phyloP scores from a whole-genome alignment of 164 flowering plant genomes.

The Magnolia sinica region DNA sequence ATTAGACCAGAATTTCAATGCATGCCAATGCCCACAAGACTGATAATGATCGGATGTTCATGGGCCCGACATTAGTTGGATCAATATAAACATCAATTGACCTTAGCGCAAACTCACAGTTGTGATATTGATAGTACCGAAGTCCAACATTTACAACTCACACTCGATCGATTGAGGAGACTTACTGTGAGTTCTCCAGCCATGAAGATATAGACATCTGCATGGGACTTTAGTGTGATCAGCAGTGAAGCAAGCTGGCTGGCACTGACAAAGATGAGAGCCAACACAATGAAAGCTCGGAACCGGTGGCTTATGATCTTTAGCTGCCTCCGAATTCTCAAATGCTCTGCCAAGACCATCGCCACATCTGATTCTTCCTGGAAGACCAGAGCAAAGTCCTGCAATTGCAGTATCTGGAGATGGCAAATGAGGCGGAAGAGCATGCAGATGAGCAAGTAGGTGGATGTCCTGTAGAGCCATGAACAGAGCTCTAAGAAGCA shows the following conservation, averaged over 20 bases:
- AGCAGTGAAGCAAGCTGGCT: slow-evolving; percentile 78
- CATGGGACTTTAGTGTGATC: slow-evolving; percentile 42
- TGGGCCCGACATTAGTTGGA: background rate
- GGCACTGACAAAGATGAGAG: slow-evolving; percentile 55
- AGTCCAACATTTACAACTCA: background rate
- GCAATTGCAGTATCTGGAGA: slow-evolving; percentile 82
- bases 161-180: background rate
- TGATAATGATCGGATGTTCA: background rate
- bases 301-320: slow-evolving; percentile 82
- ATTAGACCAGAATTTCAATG: background rate
- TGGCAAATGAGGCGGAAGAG: slow-evolving; percentile 81
- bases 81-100: background rate
- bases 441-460: slow-evolving; percentile 83
- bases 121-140: background rate
- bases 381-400: slow-evolving; percentile 74
- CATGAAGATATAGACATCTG: slow-evolving; percentile 44
- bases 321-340: slow-evolving; percentile 70
- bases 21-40: background rate
- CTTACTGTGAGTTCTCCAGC: slow-evolving; percentile 88
- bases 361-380: slow-evolving; percentile 72
- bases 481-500: slow-evolving; percentile 76
- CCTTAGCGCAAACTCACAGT: background rate
- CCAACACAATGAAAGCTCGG: slow-evolving; percentile 58
- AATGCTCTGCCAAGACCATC: slow-evolving; percentile 64
- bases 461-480: slow-evolving; percentile 80